phyloP scores from a whole-genome alignment of 345 rosid species.

The Euphorbia tirucalli region DNA sequence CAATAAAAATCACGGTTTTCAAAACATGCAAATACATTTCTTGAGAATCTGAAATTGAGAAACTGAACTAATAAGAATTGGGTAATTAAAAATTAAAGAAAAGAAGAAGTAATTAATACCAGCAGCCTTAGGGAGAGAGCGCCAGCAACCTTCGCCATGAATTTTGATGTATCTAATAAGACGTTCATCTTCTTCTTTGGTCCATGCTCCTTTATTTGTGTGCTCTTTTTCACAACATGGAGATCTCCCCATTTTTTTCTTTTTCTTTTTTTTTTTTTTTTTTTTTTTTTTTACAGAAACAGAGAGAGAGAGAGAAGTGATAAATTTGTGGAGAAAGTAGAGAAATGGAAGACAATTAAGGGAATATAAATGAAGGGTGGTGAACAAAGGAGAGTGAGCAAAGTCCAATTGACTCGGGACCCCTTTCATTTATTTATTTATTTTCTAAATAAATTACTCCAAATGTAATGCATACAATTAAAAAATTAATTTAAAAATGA shows the following conservation, averaged over 20 bases:
- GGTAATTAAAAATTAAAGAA: not conserved
- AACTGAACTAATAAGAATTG: not conserved
- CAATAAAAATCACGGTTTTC: no score
- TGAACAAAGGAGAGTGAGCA: not conserved
- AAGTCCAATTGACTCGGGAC: constrained; percentile 38
- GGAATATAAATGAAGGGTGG: constrained; percentile 24
- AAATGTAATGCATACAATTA: not conserved
- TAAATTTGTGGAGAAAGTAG: constrained; percentile 2
- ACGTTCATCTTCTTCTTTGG: constrained; percentile 54
- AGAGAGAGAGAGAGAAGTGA: constrained; percentile 9
- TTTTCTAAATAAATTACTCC: not conserved
- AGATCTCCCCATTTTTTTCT: constrained; percentile 54
- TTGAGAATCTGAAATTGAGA: no score
- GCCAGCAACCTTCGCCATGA: constrained; percentile 61
- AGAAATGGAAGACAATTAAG: not conserved
- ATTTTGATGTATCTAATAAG: constrained; percentile 42
- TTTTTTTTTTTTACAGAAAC: no score
- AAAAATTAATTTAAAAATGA: no score
- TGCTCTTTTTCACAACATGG: constrained; percentile 68
- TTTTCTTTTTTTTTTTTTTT: no score
- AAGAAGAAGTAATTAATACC: constrained; percentile 31
- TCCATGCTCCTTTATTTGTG: constrained; percentile 63
- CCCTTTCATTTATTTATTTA: constrained; percentile 5
- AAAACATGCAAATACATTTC: not conserved
- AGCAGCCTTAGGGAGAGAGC: constrained; percentile 58